Evolutionary conservation across 2,329 filamentous ascomycete species (phyloP), one percentile per base, ranked within the genome.

Genomic region (Dothideomycetidae sp.): DNA sequence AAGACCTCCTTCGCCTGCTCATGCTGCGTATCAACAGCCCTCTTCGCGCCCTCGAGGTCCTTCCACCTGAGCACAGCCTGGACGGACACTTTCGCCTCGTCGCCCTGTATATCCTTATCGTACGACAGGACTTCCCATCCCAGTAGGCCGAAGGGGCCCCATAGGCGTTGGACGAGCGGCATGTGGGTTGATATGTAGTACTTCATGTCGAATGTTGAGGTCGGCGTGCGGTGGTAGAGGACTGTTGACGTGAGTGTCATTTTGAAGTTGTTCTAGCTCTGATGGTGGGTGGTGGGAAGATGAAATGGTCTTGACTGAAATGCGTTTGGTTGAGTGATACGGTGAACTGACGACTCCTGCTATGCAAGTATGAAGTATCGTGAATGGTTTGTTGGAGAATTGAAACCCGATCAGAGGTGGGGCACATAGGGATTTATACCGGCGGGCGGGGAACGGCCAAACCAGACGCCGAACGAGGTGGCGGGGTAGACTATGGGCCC

Each of bases 171-270:
- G 5, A 64, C 60, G 3, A 66, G 46, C 2, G 57, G 53, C 55
- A 66, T 60, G 50, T 67, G 62, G 7, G 33, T 53, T 3, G 50
- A 41, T 17, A 63, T 43, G 46, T 64, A 67, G 54, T 66, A 66
- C 23, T 62, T 54, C 47, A 63, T 52, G 49, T 66, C 51, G 51
- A 66, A 66, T 5, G 44, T 50, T 31, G 43, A 39, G 37, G 52
- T 52, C 37, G 45, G 40, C 5, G 47, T 53, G 29, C 50, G 44
- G 9, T 60, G 57, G 47, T 64, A 65, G 21, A 26, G 7, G 21
- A 26, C 21, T 26, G 21, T 26, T 7, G 21, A 7, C 7, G n/a
- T 26, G 21, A 26, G n/a, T 7, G 7, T n/a, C 21, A 26, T 26
- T 26, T 26, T 26, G 21, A n/a, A 7, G 21, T 7, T n/a, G n/a